Base-by-base conservation (phyloP, 164 flowering plant genomes). In the Tetrastigma voinierianum region DNA sequence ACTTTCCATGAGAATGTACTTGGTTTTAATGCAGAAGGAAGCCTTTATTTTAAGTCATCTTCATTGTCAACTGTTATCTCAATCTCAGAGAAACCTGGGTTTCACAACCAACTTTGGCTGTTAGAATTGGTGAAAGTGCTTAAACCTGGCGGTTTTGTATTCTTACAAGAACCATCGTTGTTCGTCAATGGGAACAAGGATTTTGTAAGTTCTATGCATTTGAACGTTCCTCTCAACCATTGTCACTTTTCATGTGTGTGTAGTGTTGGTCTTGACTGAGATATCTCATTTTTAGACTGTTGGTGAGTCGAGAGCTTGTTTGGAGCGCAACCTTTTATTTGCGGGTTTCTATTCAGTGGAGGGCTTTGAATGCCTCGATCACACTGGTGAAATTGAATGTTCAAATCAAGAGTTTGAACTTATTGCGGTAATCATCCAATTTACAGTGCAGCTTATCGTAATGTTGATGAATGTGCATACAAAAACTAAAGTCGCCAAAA, bases 81-180 rank as follows among this genome's bases (percentile, higher is more conserved):
- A 18, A 67, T 73, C n/a, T 57, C 76, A 1, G 76, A 73, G 76
- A 73, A 73, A 61, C 72, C 72, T 18, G 67, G 72, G 59, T 67
- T 72, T 54, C 76, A 73, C 61, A 67, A 59, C 24, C 68, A 73
- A 58, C 67, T 73, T 18, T 73, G 72, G 76, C 58, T 73, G 47
- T 47, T 68, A 59, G 76, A 73, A 64, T 59, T 73, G 68, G 72
- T 61, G 24, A 67, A 73, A 59, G 72, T 73, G 60, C 72, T 73
- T 17, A 73, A 63, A 59, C 76, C 76, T 45, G 72, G 76, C 52
- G 71, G 76, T 15, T 21, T 68, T 3, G 55, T 73, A 19, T 64
- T 57, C 49, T 44, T 73, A 43, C 76, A 73, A 64, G 72, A 73
- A 51, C 76, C 76, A 12, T 32, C 40, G 2, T 67, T 54, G 44